These are phyloP conservation scores for Pisolithus orientalis DNA, from an alignment of 768 basidiomycete genomes.

Conservation along the genomic window DNA sequence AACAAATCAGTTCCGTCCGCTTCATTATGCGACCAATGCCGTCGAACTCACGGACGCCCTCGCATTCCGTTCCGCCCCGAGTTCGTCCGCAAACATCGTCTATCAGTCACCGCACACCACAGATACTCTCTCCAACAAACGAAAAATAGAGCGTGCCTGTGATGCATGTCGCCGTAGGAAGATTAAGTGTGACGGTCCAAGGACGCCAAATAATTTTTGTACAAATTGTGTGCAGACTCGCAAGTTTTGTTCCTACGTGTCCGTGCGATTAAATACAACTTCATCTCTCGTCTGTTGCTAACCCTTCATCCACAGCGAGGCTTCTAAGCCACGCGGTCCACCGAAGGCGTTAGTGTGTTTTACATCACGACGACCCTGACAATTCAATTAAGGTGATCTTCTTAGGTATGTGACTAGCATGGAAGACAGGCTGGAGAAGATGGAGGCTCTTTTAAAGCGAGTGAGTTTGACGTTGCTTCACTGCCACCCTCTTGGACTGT, in stretches of 20 bases:
- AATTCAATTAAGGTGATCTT: neutral
- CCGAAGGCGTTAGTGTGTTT: conserved; percentile 52
- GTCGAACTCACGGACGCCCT: conserved; percentile 21
- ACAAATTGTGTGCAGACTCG: conserved; percentile 49
- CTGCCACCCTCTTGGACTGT: neutral
- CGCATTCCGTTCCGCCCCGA: neutral
- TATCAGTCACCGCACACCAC: conserved; percentile 4
- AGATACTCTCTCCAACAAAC: conserved; percentile 30
- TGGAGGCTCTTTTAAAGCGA: conserved; percentile 48
- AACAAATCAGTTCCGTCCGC: neutral
- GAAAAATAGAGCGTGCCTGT: conserved; percentile 51
- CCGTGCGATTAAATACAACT: conserved; percentile 16
- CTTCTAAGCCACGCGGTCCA: conserved; percentile 59
- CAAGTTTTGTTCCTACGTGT: conserved; percentile 58
- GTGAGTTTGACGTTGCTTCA: conserved; percentile 27
- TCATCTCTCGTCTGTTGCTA: neutral
- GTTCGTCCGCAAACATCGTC: conserved; percentile 4
- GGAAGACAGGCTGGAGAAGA: conserved; percentile 52
- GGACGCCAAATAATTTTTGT: conserved; percentile 44
- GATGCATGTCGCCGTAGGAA: conserved; percentile 55
- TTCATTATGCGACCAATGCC: conserved; percentile 17
- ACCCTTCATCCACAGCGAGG: conserved; percentile 37
- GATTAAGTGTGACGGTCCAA: conserved; percentile 56
- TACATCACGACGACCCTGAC: neutral
- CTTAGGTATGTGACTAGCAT: conserved; percentile 50